These are phyloP conservation scores for Trichosporon sp. DNA, from an alignment of 1,284 basidiomycete species.

Conservation along the genomic window DNA sequence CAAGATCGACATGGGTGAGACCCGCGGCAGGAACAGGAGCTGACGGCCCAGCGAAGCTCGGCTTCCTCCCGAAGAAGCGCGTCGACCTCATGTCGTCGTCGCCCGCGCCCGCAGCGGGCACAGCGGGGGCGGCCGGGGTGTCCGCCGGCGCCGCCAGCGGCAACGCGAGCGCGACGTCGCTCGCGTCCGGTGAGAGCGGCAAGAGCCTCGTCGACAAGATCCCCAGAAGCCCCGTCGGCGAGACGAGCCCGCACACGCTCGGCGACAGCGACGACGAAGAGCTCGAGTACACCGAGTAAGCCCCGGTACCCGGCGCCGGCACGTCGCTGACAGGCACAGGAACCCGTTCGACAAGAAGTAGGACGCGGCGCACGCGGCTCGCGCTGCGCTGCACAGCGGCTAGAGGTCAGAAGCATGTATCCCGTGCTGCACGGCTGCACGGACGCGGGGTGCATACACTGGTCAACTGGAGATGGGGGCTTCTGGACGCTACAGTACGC, in stretches of 20 bases:
- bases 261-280: neutral
- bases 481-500: too few relatives aligned
- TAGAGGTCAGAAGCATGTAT: neutral
- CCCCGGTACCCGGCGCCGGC: neutral
- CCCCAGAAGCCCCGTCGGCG: constrained; percentile 40
- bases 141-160: neutral
- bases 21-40: neutral
- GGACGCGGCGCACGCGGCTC: too few relatives aligned
- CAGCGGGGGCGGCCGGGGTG: neutral
- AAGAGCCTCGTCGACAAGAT: constrained; percentile 34
- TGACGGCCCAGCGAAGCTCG: constrained; percentile 42
- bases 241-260: constrained; percentile 14
- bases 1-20: constrained; percentile 48
- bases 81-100: constrained; percentile 46
- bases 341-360: neutral
- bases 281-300: neutral
- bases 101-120: constrained; percentile 14
- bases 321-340: neutral
- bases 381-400: too few relatives aligned
- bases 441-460: too few relatives aligned
- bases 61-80: constrained; percentile 48
- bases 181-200: constrained; percentile 1
- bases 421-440: too few relatives aligned
- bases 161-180: neutral
- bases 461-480: neutral